Percentiles rank a stretch among this genome's conserved stretches.
Conservation (phyloP, 176 grass and related monocot genomes). For the Oryza nivara region DNA sequence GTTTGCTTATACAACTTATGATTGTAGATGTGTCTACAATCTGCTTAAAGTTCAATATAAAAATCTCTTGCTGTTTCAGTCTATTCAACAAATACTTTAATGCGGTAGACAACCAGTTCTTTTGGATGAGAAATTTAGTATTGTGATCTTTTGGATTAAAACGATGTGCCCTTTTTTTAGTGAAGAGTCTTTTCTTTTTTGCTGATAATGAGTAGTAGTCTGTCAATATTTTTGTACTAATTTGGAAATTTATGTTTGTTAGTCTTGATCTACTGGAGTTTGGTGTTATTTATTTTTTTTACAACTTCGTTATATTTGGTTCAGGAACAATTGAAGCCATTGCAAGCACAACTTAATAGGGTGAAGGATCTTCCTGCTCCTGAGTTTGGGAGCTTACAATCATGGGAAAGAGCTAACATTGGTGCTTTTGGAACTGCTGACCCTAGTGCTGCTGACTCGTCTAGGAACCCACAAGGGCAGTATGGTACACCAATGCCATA, state of each 20-base stretch:
- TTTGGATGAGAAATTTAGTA: slow-evolving; percentile 38
- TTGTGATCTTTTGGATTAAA: background rate
- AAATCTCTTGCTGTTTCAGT: slow-evolving; percentile 13
- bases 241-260: slow-evolving; percentile 18
- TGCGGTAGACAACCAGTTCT: background rate
- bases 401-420: slow-evolving; percentile 85
- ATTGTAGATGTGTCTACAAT: background rate
- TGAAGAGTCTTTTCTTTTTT: background rate
- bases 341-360: slow-evolving; percentile 68
- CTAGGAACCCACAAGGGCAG: slow-evolving; percentile 76
- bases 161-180: background rate
- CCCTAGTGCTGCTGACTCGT: slow-evolving; percentile 62
- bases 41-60: slow-evolving; percentile 24
- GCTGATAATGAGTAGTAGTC: background rate
- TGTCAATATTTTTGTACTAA: background rate
- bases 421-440: slow-evolving; percentile 58
- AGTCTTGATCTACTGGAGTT: slow-evolving; percentile 25
- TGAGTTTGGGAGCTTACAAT: slow-evolving; percentile 92
- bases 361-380: slow-evolving; percentile 89
- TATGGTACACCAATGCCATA: slow-evolving; percentile 92
- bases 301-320: slow-evolving; percentile 12
- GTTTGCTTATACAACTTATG: background rate
- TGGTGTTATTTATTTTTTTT: slow-evolving; percentile 21
- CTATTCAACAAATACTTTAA: slow-evolving; percentile 21
- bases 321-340: slow-evolving; percentile 93